Evolutionary conservation across 2,329 filamentous ascomycete genomes (phyloP), one percentile per base, ranked within the genome.

Genomic region (Ploettnerulaceae sp.): DNA sequence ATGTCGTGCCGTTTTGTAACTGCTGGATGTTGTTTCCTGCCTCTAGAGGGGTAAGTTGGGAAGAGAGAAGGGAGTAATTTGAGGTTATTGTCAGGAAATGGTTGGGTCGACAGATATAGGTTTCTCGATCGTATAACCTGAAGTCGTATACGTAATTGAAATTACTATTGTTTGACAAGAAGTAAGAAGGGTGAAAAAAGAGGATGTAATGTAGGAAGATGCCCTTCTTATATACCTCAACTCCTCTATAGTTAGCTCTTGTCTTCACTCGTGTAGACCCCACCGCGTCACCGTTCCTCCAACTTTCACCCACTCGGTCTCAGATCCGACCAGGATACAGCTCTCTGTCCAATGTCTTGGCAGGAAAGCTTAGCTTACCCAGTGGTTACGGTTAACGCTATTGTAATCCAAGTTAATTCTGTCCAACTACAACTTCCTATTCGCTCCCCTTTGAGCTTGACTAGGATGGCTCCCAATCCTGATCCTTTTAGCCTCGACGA

Each of bases 331-430:
- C n/a, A n/a, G n/a, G n/a, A n/a, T n/a, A n/a, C n/a, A n/a, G n/a
- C n/a, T n/a, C n/a, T n/a, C 40, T 43, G 29, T 47, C 40, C 17
- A 32, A 7, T 29, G 24, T 17, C 38, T 45, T 44, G 39, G 38
- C 33, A 45, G 11, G 28, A 52, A 47, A 50, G 44, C 44, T 45
- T 47, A 40, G 28, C 24, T 15, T n/a, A n/a, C n/a, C n/a, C n/a
- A n/a, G n/a, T n/a, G n/a, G n/a, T n/a, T n/a, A n/a, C n/a, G n/a
- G n/a, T n/a, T n/a, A n/a, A n/a, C 18, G 9, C n/a, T 29, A 14
- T 28, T 32, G 35, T 46, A 31, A 46, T 46, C 43, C 26, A 39
- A 8, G 15, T 11, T 4, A n/a, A n/a, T 31, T n/a, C 20, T 9
- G 15, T 6, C 4, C 26, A 24, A 28, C 29, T 25, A 14, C 3